Base-by-base conservation (phyloP, 371 early-diverging fungal genomes). In the Apophysomyces variabilis region DNA sequence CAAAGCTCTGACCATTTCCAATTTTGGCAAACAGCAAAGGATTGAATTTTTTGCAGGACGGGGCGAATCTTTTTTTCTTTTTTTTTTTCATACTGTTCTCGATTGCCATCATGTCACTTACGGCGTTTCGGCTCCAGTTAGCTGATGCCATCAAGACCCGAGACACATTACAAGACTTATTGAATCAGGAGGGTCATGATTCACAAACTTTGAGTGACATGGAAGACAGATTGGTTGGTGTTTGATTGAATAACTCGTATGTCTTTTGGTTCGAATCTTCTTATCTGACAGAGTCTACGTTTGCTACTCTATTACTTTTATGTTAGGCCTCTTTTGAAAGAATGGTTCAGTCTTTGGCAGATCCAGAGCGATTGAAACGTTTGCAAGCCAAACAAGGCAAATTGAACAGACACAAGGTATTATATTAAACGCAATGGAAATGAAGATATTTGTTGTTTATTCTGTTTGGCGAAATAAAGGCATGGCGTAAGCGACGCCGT, bases 191-290 rank as follows among this genome's bases (percentile, higher is more conserved):
- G 32, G 32, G 32, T 26, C 32, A 26, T 50, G 54, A 50, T 21
- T 26, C 54, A 50, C 54, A 50, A 21, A 50, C 5, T 26, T 18
- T 50, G 54, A 50, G 54, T 26, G 54, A 50, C 16, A 21, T 50
- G 8, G 54, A 50, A 50, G 54, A 16, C 21, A 21, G 18, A 5
- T 50, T 50, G 54, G 54, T 50, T 41, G 54, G 7, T 9, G n/a
- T 5, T 21, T 21, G 21, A 26, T 18, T n/a, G 21, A 5, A 21
- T 50, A 5, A 0, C 1, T 50, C 21, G 8, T 50, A 3, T 50
- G 8, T 47, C 18, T 47, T 47, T 14, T 16, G 13, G n/a, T 14
- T 47, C 16, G 21, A 26, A 26, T 26, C 32, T 26, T 26, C 32
- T 26, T 26, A 26, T 26, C 32, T 26, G 3, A 26, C 3, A 26